A percentile compares a stretch with the other conserved stretches of the same genome.
Evolutionary conservation across 164 flowering plant species (phyloP).

Genomic region (Pachysandra terminalis): DNA sequence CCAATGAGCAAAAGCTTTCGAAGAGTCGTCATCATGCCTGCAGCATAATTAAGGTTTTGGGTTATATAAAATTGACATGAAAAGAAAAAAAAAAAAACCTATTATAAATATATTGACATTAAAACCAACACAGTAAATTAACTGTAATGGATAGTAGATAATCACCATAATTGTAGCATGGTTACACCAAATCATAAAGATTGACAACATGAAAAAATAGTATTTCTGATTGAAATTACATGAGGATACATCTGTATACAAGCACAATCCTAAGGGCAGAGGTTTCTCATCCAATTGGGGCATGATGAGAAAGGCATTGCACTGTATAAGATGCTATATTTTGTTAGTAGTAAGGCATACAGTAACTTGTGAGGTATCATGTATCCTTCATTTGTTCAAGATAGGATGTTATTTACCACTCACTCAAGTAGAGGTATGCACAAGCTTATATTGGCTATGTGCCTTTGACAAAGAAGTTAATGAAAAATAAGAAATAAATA

Average conservation of each 20-base stretch:
- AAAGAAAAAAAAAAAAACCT: background rate
- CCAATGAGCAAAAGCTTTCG: conserved; percentile 82
- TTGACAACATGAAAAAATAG: background rate
- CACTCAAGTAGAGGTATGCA: background rate
- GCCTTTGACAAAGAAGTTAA: background rate
- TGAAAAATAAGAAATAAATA: background rate
- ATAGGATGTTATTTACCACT: background rate
- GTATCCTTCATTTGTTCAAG: background rate
- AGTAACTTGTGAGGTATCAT: too few relatives aligned
- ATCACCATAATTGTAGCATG: background rate
- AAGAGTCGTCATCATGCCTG: conserved; percentile 87
- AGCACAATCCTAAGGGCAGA: background rate
- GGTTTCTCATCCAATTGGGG: background rate
- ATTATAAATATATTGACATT: too few relatives aligned
- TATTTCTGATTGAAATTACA: background rate
- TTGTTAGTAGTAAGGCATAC: too few relatives aligned
- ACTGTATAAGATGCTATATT: too few relatives aligned
- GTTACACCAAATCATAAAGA: background rate
- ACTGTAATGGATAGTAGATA: background rate
- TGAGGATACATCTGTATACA: background rate
- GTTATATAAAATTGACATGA: too few relatives aligned
- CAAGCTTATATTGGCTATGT: background rate
- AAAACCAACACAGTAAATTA: background rate
- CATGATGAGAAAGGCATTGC: too few relatives aligned
- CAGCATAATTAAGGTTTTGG: background rate